A percentile compares a stretch with the other conserved stretches of the same genome.
phyloP scores from a whole-genome alignment of 179 eudicot species.

The Camellia oleifera region DNA sequence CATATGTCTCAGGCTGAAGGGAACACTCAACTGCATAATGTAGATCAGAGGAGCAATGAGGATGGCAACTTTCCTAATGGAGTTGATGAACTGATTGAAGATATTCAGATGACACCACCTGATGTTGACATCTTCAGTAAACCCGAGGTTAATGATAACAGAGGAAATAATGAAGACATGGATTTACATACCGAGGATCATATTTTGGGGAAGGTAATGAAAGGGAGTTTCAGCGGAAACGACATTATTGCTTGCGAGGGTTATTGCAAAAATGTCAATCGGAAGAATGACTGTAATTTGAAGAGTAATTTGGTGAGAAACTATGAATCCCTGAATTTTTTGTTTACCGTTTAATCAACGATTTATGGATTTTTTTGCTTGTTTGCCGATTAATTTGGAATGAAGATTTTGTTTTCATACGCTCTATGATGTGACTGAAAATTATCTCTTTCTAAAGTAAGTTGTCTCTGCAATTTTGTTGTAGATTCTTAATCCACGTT shows the following conservation, averaged over 20 bases:
- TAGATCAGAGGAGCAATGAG: constrained; percentile 1
- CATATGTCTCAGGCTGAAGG: constrained; percentile 8
- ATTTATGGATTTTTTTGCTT: not conserved
- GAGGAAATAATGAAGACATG: not conserved
- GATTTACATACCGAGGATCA: not conserved
- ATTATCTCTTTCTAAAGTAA: not conserved
- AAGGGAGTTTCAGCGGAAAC: not conserved
- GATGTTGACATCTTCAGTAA: constrained; percentile 29
- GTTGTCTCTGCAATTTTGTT: not conserved
- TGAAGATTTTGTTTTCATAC: not conserved
- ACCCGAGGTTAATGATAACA: constrained; percentile 17
- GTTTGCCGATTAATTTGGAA: not conserved
- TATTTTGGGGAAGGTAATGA: constrained; percentile 19
- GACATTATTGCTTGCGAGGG: no score
- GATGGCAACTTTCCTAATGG: constrained; percentile 10
- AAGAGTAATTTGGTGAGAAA: constrained; percentile 34
- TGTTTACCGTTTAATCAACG: not conserved
- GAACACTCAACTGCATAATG: not conserved
- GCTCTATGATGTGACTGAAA: not conserved
- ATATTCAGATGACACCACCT: constrained; percentile 61
- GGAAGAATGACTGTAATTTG: constrained; percentile 17
- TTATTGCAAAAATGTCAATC: not conserved
- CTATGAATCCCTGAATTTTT: not conserved
- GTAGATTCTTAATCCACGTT: constrained; percentile 58
- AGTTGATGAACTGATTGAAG: constrained; percentile 24